phyloP scores from a whole-genome alignment of 331 rosid species.

The Dryas integrifolia region DNA sequence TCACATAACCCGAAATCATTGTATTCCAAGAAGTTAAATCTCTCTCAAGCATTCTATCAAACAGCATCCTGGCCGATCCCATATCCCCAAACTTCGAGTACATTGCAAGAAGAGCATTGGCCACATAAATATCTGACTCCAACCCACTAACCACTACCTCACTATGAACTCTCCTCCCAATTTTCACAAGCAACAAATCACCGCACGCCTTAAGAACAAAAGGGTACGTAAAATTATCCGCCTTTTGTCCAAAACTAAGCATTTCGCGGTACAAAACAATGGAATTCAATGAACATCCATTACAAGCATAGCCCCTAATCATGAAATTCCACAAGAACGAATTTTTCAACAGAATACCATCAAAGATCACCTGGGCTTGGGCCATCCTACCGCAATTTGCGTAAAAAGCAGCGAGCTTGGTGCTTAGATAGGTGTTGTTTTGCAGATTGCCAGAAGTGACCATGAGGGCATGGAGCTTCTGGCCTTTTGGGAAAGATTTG shows the following conservation, averaged over 20 bases:
- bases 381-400: slow-evolving; percentile 44
- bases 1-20: slow-evolving; percentile 43
- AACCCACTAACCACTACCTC: slow-evolving; percentile 43
- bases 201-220: slow-evolving; percentile 41
- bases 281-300: slow-evolving; percentile 27
- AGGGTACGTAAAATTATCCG: slow-evolving; percentile 35
- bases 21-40: slow-evolving; percentile 59
- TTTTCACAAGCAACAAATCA: slow-evolving; percentile 22
- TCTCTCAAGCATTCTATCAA: slow-evolving; percentile 53
- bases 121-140: slow-evolving; percentile 46
- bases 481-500: slow-evolving; percentile 38
- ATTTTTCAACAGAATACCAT: slow-evolving; percentile 17
- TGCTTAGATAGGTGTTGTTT: slow-evolving; percentile 42
- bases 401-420: slow-evolving; percentile 62
- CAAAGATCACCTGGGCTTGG: slow-evolving; percentile 37
- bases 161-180: slow-evolving; percentile 31
- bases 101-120: slow-evolving; percentile 48
- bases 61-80: slow-evolving; percentile 41
- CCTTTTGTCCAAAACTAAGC: slow-evolving; percentile 28
- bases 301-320: slow-evolving; percentile 58
- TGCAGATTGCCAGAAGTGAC: slow-evolving; percentile 41
- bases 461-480: slow-evolving; percentile 48
- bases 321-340: slow-evolving; percentile 54
- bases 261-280: slow-evolving; percentile 49
- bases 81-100: slow-evolving; percentile 41